phyloP scores from a whole-genome alignment of 192 early-diverging fungal species.

The Phlyctochytrium planicorne region DNA sequence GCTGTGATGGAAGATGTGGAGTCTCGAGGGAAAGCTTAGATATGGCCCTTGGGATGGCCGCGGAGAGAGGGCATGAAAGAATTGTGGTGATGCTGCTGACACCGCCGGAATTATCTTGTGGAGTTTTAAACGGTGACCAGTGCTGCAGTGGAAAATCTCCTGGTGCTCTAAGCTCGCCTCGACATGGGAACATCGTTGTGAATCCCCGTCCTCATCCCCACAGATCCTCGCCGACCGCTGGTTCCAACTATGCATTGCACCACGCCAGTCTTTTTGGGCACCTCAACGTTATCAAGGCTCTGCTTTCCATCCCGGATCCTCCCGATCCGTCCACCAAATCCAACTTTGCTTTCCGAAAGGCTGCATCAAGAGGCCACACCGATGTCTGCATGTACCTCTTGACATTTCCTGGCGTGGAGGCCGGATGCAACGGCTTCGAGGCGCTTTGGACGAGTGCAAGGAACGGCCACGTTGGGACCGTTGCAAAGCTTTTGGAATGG shows the following conservation, averaged over 20 bases:
- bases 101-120: neutral
- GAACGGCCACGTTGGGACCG: neutral
- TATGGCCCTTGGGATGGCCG: neutral
- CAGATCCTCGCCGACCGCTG: neutral
- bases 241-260: neutral
- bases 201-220: neutral
- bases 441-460: neutral
- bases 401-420: too few relatives aligned
- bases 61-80: neutral
- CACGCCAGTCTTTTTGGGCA: neutral
- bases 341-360: neutral
- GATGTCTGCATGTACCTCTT: neutral
- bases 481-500: neutral
- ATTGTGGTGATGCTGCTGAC: neutral
- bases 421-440: neutral
- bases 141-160: too few relatives aligned
- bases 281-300: neutral
- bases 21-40: neutral
- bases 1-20: neutral
- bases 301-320: neutral
- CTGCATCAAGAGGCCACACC: neutral
- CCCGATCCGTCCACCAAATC: neutral
- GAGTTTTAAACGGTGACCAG: too few relatives aligned
- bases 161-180: too few relatives aligned
- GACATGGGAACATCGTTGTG: too few relatives aligned